Base-by-base conservation (phyloP, 106 monocot species). In the Acorus calamus region DNA sequence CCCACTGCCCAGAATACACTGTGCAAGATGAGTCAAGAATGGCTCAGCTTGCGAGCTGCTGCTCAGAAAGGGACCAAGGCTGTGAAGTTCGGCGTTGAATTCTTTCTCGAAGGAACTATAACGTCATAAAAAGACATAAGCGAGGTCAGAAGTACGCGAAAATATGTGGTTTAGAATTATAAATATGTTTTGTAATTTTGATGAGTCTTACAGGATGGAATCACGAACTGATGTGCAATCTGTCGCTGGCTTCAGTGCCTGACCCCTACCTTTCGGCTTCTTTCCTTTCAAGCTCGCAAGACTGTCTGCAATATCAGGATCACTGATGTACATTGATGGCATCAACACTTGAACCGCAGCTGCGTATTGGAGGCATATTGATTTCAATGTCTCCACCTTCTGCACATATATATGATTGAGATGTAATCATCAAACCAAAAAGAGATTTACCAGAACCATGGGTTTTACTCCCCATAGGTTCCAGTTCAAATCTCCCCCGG, bases 301-400 rank as follows among this genome's bases (percentile, higher is more conserved):
- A 59, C 59, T 67, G 46, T 5, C 14, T 57, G 75, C 57, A 57
- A 53, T 65, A 9, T 76, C 85, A 43, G 42, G n/a, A 7, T 74
- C 70, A 46, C 73, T 52, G 14, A 72, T 53, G 55, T 67, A 74
- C 7, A 87, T 68, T n/a, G 92, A 85, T 47, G 92, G 92, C 57
- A 99, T 65, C 59, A 99, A 66, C 49, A 92, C 48, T 56, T 99
- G 92, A 14, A 88, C 73, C 46, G 98, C 83, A 14, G 83, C 60
- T n/a, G 92, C 80, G 69, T 99, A 99, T 56, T 81, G 85, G 43
- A 99, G 92, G 70, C 98, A 99, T 66, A 99, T 52, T 58, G 81
- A 72, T 56, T 92, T 99, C 50, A 99, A 73, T 60, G 83, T 99
- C 86, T 99, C 98, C 56, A 99, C 62, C 64, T 88, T 99, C 98